Percentiles rank a stretch among this genome's conserved stretches.
Evolutionary conservation across 2,329 filamentous ascomycete genomes (phyloP).

Genomic region (Aureobasidium sp.): DNA sequence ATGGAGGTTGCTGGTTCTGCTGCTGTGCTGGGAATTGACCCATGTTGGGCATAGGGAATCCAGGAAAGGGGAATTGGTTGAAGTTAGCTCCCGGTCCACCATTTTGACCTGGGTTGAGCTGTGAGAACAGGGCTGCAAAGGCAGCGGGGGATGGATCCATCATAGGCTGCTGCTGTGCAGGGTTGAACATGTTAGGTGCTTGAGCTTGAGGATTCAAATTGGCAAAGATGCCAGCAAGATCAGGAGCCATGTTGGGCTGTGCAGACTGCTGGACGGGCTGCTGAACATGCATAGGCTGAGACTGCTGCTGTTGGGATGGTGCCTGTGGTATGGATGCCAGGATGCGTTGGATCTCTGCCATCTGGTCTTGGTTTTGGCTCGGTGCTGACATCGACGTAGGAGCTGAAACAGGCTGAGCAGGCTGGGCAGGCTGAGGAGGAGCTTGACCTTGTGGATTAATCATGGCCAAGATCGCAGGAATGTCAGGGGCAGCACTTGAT

Average conservation of each 20-base stretch:
- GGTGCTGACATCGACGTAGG: slow-evolving; percentile 13
- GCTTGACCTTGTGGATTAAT: slow-evolving; percentile 18
- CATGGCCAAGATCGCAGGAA: slow-evolving; percentile 15
- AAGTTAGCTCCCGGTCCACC: slow-evolving; percentile 14
- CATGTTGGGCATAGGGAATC: slow-evolving; percentile 3
- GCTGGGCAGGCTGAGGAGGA: slow-evolving; percentile 14
- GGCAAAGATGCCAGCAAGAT: slow-evolving; percentile 10
- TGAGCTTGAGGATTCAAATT: slow-evolving; percentile 1
- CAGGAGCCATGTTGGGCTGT: background rate
- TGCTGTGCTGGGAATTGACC: slow-evolving; percentile 1
- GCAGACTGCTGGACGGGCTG: background rate
- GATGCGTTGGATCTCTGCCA: slow-evolving; percentile 17
- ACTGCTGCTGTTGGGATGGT: slow-evolving; percentile 14
- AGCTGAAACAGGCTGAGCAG: slow-evolving; percentile 5
- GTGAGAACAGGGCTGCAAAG: slow-evolving; percentile 14
- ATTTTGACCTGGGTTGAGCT: slow-evolving; percentile 8
- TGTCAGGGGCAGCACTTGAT: slow-evolving; percentile 12
- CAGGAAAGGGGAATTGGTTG: slow-evolving; percentile 7
- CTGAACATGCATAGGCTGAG: slow-evolving; percentile 6
- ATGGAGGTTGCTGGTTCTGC: slow-evolving; percentile 19
- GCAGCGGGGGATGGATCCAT: background rate
- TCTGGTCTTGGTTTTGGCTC: slow-evolving; percentile 1
- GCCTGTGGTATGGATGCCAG: slow-evolving; percentile 17
- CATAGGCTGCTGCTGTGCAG: slow-evolving; percentile 11
- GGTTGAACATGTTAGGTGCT: background rate